Percentiles rank a stretch among this genome's conserved stretches.
Evolutionary conservation across 768 basidiomycete species (phyloP).

Genomic region (Rickenella mellea): DNA sequence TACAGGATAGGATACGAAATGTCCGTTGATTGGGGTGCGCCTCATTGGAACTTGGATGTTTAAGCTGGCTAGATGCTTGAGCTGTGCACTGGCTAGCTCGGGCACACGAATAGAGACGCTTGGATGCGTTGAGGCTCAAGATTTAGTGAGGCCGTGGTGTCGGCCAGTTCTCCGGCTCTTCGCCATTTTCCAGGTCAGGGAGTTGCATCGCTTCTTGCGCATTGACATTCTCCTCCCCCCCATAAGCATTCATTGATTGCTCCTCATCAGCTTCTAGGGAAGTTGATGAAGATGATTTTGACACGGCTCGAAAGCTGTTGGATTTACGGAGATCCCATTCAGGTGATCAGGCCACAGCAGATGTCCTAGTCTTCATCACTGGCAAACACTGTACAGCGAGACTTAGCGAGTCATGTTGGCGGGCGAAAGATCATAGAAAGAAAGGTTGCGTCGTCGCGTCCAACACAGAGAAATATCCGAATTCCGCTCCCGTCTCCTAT

Average conservation of each 20-base stretch:
- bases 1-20: too few relatives aligned
- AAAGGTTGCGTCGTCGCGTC: background rate
- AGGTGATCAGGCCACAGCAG: slow-evolving; percentile 21
- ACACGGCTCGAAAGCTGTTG: slow-evolving; percentile 12
- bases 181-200: slow-evolving; percentile 16
- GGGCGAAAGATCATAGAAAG: background rate
- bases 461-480: too few relatives aligned
- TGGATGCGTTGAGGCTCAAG: slow-evolving; percentile 85
- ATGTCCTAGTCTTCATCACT: slow-evolving; percentile 50
- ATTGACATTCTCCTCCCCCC: slow-evolving; percentile 18
- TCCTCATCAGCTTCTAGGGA: slow-evolving; percentile 12
- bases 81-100: slow-evolving; percentile 27
- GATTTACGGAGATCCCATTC: slow-evolving; percentile 8
- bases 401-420: slow-evolving; percentile 56
- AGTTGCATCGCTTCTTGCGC: background rate
- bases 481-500: too few relatives aligned
- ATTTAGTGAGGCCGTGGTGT: slow-evolving; percentile 69
- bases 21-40: slow-evolving; percentile 4
- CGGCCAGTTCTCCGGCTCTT: slow-evolving; percentile 26
- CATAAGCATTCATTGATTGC: slow-evolving; percentile 20
- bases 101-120: slow-evolving; percentile 84
- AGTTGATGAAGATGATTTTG: background rate
- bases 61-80: slow-evolving; percentile 5
- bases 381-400: slow-evolving; percentile 48
- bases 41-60: slow-evolving; percentile 8